phyloP scores from a whole-genome alignment of 2,329 filamentous ascomycete species.

The Sporothrix variecibatus region DNA sequence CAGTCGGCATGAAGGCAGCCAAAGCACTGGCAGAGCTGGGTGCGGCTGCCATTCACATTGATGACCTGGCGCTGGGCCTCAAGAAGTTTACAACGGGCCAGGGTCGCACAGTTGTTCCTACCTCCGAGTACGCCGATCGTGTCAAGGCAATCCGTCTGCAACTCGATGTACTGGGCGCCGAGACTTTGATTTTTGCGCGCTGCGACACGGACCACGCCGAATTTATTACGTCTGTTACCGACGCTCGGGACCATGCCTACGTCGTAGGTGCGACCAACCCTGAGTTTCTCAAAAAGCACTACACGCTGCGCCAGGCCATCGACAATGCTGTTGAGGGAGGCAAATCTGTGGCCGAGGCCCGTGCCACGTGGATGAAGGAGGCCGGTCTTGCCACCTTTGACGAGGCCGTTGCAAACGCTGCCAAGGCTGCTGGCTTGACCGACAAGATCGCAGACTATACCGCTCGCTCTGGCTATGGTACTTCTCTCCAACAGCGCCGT shows the following conservation, averaged over 20 bases:
- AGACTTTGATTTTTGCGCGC: constrained; percentile 43
- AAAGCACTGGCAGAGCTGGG: constrained; percentile 46
- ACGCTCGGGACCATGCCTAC: constrained; percentile 44
- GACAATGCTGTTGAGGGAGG: constrained; percentile 34
- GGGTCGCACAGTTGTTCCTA: constrained; percentile 44
- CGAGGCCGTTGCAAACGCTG: constrained; percentile 29
- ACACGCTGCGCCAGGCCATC: constrained; percentile 31
- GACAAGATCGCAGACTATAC: constrained; percentile 11
- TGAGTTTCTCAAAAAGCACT: constrained; percentile 27
- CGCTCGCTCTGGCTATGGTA: not conserved
- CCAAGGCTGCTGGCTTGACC: not conserved
- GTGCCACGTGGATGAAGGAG: constrained; percentile 23
- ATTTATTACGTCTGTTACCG: constrained; percentile 44
- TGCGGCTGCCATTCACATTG: constrained; percentile 47
- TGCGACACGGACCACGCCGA: constrained; percentile 43
- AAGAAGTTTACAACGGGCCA: constrained; percentile 48
- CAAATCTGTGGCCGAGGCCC: constrained; percentile 33
- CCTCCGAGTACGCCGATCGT: constrained; percentile 42
- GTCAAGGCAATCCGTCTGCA: constrained; percentile 42
- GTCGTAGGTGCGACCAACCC: constrained; percentile 42
- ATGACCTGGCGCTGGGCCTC: constrained; percentile 46
- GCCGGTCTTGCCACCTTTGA: constrained; percentile 28
- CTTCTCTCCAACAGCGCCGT: constrained; percentile 1
- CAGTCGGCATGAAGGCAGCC: constrained; percentile 44
- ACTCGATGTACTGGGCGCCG: constrained; percentile 44